These are phyloP conservation scores for Chytriomyces confervae DNA, from an alignment of 192 early-diverging fungal species.

Conservation along the genomic window DNA sequence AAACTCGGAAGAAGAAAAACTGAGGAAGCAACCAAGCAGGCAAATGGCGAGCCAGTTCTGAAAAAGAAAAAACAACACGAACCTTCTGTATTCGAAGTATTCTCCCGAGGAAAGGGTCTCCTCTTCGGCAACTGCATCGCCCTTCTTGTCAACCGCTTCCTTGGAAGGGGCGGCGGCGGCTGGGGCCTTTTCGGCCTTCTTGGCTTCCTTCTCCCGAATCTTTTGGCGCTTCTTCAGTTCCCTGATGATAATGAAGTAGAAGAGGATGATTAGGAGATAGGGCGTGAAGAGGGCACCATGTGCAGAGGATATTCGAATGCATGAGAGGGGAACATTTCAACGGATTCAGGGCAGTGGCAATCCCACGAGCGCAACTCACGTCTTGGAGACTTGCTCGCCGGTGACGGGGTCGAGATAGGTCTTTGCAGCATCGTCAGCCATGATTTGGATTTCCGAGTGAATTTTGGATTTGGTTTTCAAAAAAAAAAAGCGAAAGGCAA, in stretches of 20 bases:
- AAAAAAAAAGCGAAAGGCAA: too few relatives aligned
- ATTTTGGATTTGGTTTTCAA: not conserved
- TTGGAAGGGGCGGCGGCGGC: conserved; percentile 40
- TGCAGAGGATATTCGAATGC: too few relatives aligned
- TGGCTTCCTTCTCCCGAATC: conserved; percentile 87
- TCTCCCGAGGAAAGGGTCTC: conserved; percentile 82
- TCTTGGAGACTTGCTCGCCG: conserved; percentile 94
- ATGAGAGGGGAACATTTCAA: too few relatives aligned
- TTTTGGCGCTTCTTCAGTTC: conserved; percentile 93
- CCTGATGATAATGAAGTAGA: conserved; percentile 45
- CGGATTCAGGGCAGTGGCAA: not conserved
- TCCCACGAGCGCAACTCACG: conserved; percentile 29
- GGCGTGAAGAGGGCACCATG: too few relatives aligned
- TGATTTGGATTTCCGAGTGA: conserved; percentile 45
- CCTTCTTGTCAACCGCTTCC: conserved; percentile 61
- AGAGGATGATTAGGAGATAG: not conserved
- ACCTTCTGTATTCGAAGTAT: conserved; percentile 95
- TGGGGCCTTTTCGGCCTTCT: conserved; percentile 63
- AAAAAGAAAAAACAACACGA: too few relatives aligned
- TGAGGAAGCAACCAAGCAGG: too few relatives aligned
- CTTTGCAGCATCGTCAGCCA: conserved; percentile 35
- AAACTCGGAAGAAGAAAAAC: too few relatives aligned
- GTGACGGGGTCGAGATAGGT: conserved; percentile 76
- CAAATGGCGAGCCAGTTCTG: too few relatives aligned
- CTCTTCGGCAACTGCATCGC: conserved; percentile 65